Percentiles rank a stretch among this genome's conserved stretches.
Evolutionary conservation across 1,284 basidiomycete species (phyloP).

Genomic region (Ustilago curta): DNA sequence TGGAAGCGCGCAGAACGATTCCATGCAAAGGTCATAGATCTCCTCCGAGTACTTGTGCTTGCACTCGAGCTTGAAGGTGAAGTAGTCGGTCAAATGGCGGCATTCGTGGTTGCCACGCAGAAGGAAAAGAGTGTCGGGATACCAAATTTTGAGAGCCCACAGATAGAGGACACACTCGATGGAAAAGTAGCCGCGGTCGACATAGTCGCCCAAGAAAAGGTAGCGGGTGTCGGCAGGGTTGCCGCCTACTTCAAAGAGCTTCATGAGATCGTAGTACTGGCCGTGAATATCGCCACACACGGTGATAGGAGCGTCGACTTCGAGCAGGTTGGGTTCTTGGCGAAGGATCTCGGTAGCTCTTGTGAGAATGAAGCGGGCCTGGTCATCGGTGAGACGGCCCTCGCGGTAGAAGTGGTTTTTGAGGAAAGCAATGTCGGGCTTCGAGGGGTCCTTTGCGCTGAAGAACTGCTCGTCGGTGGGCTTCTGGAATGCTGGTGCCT

Average conservation of each 20-base stretch:
- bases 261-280: conserved; percentile 69
- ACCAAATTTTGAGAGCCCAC: conserved; percentile 69
- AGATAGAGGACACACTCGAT: conserved; percentile 69
- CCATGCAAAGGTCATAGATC: conserved; percentile 71
- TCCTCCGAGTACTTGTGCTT: conserved; percentile 69
- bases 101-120: conserved; percentile 70
- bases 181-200: conserved; percentile 69
- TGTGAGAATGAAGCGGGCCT: conserved; percentile 86
- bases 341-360: conserved; percentile 79
- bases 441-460: conserved; percentile 64
- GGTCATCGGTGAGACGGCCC: conserved; percentile 85
- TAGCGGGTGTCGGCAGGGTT: conserved; percentile 69
- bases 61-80: conserved; percentile 69
- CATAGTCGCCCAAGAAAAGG: conserved; percentile 69
- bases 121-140: conserved; percentile 67
- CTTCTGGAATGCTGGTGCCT: conserved; percentile 80
- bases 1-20: conserved; percentile 90
- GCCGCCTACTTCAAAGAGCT: conserved; percentile 69
- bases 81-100: conserved; percentile 69
- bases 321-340: conserved; percentile 87
- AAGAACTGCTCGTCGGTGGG: conserved; percentile 92
- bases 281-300: conserved; percentile 69
- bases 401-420: conserved; percentile 99
- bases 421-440: conserved; percentile 84
- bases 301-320: conserved; percentile 93